Conservation (phyloP, 192 early-diverging fungal genomes). For the Coemansia sp. region DNA sequence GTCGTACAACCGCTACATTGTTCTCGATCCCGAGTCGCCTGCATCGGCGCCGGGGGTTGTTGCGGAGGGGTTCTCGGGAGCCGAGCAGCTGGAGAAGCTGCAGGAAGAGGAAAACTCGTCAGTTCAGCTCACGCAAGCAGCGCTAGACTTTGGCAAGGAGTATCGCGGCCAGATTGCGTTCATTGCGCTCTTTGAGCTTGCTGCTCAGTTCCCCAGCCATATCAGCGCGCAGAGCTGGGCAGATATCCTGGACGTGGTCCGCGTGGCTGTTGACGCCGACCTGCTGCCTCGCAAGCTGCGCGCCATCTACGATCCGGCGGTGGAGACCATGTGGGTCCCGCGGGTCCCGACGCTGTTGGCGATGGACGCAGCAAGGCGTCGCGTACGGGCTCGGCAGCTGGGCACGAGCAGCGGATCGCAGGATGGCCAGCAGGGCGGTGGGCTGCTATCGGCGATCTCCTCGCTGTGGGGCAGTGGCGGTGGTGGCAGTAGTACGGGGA, state of each 20-base stretch:
- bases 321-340: slow-evolving; percentile 29
- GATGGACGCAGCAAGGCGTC: slow-evolving; percentile 20
- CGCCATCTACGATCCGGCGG: slow-evolving; percentile 2
- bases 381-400: slow-evolving; percentile 7
- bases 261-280: slow-evolving; percentile 28
- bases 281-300: slow-evolving; percentile 18
- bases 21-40: slow-evolving; percentile 33
- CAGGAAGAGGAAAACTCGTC: slow-evolving; percentile 26
- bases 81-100: slow-evolving; percentile 22
- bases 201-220: slow-evolving; percentile 54
- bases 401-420: slow-evolving; percentile 1
- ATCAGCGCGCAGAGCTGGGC: slow-evolving; percentile 56
- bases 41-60: slow-evolving; percentile 23
- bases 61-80: slow-evolving; percentile 22
- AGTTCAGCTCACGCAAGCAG: slow-evolving; percentile 53
- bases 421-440: slow-evolving; percentile 14
- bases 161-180: slow-evolving; percentile 86
- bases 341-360: slow-evolving; percentile 31
- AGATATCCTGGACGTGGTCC: slow-evolving; percentile 67
- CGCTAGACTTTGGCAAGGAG: slow-evolving; percentile 83
- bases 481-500: not conserved
- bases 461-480: slow-evolving; percentile 34
- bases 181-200: slow-evolving; percentile 70
- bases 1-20: slow-evolving; percentile 18
- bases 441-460: slow-evolving; percentile 37